These are phyloP conservation scores for Thalia dealbata DNA, from an alignment of 176 grass and related monocot species.

Conservation along the genomic window DNA sequence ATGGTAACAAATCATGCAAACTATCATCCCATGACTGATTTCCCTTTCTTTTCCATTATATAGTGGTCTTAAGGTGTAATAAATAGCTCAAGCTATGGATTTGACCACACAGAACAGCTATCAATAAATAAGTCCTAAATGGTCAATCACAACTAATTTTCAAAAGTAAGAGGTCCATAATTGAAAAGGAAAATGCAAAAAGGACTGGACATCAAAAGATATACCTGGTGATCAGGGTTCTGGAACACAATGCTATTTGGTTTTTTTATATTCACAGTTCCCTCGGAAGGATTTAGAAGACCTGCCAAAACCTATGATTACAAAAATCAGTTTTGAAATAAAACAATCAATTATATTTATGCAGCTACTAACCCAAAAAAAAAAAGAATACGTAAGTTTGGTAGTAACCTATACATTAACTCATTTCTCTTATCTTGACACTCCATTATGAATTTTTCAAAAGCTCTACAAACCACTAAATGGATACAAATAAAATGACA, in stretches of 20 bases:
- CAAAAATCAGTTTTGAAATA: conserved; percentile 17
- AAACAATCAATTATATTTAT: neutral
- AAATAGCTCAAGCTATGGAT: neutral
- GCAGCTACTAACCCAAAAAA: neutral
- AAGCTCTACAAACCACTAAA: neutral
- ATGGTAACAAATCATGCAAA: neutral
- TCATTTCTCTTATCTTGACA: neutral
- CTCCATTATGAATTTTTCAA: neutral
- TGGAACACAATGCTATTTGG: conserved; percentile 94
- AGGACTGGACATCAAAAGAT: conserved; percentile 4
- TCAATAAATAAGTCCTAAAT: neutral
- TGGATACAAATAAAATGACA: neutral
- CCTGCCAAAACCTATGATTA: conserved; percentile 67
- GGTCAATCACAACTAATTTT: too few relatives aligned
- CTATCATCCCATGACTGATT: neutral
- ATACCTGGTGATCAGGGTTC: conserved; percentile 93
- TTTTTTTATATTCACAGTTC: conserved; percentile 44
- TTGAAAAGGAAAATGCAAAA: too few relatives aligned
- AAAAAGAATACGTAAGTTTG: neutral
- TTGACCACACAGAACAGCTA: neutral
- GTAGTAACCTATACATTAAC: neutral
- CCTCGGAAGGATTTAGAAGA: conserved; percentile 43
- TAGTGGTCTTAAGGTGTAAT: neutral
- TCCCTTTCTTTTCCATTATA: neutral
- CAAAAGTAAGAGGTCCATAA: too few relatives aligned